Percentiles rank a stretch among this genome's conserved stretches.
Conservation (phyloP, 2,329 filamentous ascomycete species). For the Xylaria sp. region DNA sequence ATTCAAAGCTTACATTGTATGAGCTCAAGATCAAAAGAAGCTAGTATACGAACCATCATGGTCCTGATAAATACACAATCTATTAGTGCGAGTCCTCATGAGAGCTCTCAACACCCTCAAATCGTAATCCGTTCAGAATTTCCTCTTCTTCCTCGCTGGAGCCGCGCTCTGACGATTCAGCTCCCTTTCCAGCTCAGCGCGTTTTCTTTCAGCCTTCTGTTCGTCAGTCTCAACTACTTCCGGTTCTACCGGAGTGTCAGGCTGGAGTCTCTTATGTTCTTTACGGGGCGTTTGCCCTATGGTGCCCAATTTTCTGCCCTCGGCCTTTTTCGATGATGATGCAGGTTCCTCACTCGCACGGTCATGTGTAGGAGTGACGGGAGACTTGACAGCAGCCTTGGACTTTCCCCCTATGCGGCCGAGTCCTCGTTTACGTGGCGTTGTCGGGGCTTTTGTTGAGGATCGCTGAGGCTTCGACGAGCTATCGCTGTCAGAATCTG, state of each 20-base stretch:
- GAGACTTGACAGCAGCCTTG: conserved; percentile 30
- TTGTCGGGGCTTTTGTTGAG: conserved; percentile 15
- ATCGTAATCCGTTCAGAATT: conserved; percentile 55
- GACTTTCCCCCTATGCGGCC: conserved; percentile 45
- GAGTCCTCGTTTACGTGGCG: conserved; percentile 37
- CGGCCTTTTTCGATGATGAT: conserved; percentile 35
- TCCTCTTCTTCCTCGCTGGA: conserved; percentile 67
- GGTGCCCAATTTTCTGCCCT: conserved; percentile 41
- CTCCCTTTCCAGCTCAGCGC: conserved; percentile 63
- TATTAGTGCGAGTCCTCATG: not conserved
- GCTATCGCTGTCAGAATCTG: conserved; percentile 32
- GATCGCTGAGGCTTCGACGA: conserved; percentile 17
- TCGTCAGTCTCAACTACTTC: conserved; percentile 48
- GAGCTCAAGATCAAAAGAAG: not conserved
- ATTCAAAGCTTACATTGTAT: not conserved
- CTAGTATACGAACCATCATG: not conserved
- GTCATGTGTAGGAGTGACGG: conserved; percentile 8
- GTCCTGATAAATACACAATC: not conserved
- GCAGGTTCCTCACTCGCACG: conserved; percentile 19
- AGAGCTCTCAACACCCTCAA: too few relatives aligned
- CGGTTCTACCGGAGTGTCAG: conserved; percentile 29
- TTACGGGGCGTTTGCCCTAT: conserved; percentile 42
- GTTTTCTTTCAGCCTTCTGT: conserved; percentile 59
- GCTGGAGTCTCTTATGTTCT: conserved; percentile 38
- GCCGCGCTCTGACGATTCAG: conserved; percentile 61